A percentile compares a stretch with the other conserved stretches of the same genome.
These are phyloP conservation scores for Solanum lycopersicoides DNA, from an alignment of 257 asterid genomes.

Conservation along the genomic window DNA sequence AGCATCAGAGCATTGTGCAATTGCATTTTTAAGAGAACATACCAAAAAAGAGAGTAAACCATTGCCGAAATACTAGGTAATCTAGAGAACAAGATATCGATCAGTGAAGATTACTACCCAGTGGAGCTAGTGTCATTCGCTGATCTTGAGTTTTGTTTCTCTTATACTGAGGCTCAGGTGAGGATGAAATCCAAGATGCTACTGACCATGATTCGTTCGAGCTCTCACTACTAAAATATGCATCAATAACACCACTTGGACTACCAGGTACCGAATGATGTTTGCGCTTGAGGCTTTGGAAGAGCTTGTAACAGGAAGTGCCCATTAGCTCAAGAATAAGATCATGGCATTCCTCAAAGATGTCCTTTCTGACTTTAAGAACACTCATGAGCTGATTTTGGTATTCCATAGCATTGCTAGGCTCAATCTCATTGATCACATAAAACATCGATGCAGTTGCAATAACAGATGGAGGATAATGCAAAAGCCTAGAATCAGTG, in stretches of 20 bases:
- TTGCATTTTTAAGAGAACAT: slow-evolving; percentile 25
- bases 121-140: slow-evolving; percentile 33
- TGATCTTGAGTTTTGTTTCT: slow-evolving; percentile 32
- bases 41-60: slow-evolving; percentile 38
- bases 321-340: slow-evolving; percentile 18
- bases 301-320: background rate
- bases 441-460: slow-evolving; percentile 29
- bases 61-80: slow-evolving; percentile 26
- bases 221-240: slow-evolving; percentile 36
- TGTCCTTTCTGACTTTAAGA: slow-evolving; percentile 24
- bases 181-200: slow-evolving; percentile 11
- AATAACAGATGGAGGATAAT: slow-evolving; percentile 41
- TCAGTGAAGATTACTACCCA: slow-evolving; percentile 15
- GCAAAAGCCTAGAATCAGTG: slow-evolving; percentile 50
- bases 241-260: slow-evolving; percentile 37
- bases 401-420: slow-evolving; percentile 12
- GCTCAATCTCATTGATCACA: slow-evolving; percentile 23
- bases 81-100: slow-evolving; percentile 9
- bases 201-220: slow-evolving; percentile 37
- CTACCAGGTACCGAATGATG: slow-evolving; percentile 19
- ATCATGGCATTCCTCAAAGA: slow-evolving; percentile 18
- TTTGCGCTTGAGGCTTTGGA: slow-evolving; percentile 25
- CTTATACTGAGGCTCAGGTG: slow-evolving; percentile 26
- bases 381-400: slow-evolving; percentile 19
- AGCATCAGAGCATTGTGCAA: slow-evolving; percentile 24